Evolutionary conservation across 768 basidiomycete species (phyloP), one percentile per base, ranked within the genome.

Genomic region (Nevesoporus exiguus): DNA sequence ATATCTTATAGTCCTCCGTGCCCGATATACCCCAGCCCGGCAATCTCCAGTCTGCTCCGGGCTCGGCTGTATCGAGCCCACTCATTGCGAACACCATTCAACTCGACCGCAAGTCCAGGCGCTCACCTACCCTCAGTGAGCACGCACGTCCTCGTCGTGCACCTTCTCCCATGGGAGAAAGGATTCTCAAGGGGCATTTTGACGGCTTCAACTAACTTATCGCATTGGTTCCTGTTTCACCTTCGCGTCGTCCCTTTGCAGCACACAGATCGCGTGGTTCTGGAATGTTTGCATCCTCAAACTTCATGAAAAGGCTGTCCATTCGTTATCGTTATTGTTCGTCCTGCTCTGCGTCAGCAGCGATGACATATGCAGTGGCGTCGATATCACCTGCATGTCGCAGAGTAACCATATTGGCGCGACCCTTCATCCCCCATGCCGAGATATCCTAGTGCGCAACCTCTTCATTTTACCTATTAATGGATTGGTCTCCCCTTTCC

Each of bases 181-280:
- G 91, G 54, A 92, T 93, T 56, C 79, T 93, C 61, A 93, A 90
- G 76, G 91, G 91, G 9, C 91, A 93, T 63, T 93, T 93, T 61
- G 91, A 93, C 66, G 86, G 91, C 46, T 93, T 93, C 77, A 88
- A 90, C 66, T 91, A 72, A 79, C 36, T 51, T 49, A 52, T 49
- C 33, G 13, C 49, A 37, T 48, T 52, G 46, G 50, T 10, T 27
- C 42, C 10, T 39, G 22, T 47, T 54, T 34, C 47, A 22, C 27
- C 39, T 34, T 11, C 21, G 40, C 47, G 22, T 34, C 49, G 6
- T 49, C 42, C 17, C 9, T 41, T 49, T 34, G 54, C 42, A 51
- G 42, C 29, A 50, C 46, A 33, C 36, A 30, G 44, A 7, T 58
- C 43, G 46, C 61, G 56, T 41, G 37, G 43, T 47, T 46, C 37